phyloP scores from a whole-genome alignment of 1,284 basidiomycete species.

The Stygiomarasmius scandens region DNA sequence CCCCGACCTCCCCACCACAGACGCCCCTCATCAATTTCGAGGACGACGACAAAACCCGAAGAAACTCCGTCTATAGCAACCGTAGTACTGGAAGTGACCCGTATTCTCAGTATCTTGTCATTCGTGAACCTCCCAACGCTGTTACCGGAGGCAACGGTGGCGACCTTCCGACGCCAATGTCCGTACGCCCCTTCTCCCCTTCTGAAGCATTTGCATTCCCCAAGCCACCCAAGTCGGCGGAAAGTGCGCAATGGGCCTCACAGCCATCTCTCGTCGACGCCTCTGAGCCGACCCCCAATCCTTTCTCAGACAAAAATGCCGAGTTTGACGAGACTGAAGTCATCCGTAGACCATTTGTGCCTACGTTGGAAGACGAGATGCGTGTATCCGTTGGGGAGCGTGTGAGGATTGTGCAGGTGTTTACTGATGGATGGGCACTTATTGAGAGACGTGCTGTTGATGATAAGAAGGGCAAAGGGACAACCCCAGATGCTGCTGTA shows the following conservation, averaged over 20 bases:
- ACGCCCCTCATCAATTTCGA: constrained; percentile 29
- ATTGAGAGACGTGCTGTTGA: constrained; percentile 43
- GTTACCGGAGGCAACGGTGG: constrained; percentile 22
- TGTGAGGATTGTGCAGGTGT: constrained; percentile 55
- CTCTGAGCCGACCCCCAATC: constrained; percentile 24
- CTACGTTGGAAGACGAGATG: constrained; percentile 63
- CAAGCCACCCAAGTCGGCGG: constrained; percentile 47
- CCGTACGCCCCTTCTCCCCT: constrained; percentile 64
- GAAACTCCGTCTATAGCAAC: constrained; percentile 42
- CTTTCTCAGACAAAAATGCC: constrained; percentile 38
- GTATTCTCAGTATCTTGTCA: constrained; percentile 40
- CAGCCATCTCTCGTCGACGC: neutral
- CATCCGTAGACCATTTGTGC: constrained; percentile 58
- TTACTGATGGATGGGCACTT: constrained; percentile 70
- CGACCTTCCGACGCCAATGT: constrained; percentile 48
- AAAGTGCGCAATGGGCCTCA: neutral
- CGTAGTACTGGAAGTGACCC: constrained; percentile 26
- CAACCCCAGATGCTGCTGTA: constrained; percentile 19
- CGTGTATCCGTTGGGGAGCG: constrained; percentile 51
- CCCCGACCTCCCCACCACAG: constrained; percentile 20
- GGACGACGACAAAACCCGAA: constrained; percentile 22
- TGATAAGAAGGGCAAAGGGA: constrained; percentile 24
- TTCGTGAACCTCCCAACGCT: constrained; percentile 26
- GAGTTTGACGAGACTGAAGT: constrained; percentile 45
- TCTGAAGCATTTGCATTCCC: constrained; percentile 69